Conservation (phyloP, 2,329 filamentous ascomycete genomes). For the Trichoderma arundinaceum region DNA sequence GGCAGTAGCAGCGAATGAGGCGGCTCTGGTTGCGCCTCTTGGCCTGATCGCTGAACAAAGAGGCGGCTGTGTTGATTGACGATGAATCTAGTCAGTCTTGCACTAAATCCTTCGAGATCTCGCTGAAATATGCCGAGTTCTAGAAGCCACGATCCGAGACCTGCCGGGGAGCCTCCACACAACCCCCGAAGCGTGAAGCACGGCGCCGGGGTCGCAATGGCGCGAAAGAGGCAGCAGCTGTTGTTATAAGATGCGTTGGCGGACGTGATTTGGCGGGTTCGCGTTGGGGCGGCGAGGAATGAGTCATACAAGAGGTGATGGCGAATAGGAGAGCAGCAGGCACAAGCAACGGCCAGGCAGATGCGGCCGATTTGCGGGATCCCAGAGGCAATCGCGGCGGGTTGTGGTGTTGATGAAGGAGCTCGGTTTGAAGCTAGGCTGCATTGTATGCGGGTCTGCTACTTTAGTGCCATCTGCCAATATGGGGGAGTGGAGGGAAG, state of each 20-base stretch:
- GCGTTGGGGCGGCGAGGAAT: conserved; percentile 11
- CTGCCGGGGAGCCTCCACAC: neutral
- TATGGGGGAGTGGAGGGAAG: conserved; percentile 10
- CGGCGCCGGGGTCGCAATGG: conserved; percentile 13
- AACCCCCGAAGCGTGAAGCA: conserved; percentile 11
- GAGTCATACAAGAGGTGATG: conserved; percentile 19
- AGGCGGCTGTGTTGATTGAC: neutral
- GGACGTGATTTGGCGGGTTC: conserved; percentile 18
- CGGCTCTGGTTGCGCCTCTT: neutral
- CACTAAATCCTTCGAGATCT: neutral
- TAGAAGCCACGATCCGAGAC: neutral
- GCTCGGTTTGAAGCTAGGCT: conserved; percentile 16
- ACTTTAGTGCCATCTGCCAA: conserved; percentile 16
- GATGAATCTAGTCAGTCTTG: neutral
- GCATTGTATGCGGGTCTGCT: conserved; percentile 23
- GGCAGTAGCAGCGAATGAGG: neutral
- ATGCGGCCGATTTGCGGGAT: conserved; percentile 17
- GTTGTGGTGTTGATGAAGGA: conserved; percentile 13
- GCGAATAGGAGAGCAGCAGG: conserved; percentile 16
- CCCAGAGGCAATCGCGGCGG: conserved; percentile 9
- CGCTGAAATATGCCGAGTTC: neutral
- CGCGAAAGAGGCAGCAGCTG: conserved; percentile 24
- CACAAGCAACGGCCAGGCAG: conserved; percentile 22
- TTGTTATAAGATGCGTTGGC: conserved; percentile 2
- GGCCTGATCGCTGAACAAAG: neutral